Percentiles rank a stretch among this genome's conserved stretches.
Evolutionary conservation across 2,329 filamentous ascomycete species (phyloP).

Genomic region (Paecilomyces fulvus): DNA sequence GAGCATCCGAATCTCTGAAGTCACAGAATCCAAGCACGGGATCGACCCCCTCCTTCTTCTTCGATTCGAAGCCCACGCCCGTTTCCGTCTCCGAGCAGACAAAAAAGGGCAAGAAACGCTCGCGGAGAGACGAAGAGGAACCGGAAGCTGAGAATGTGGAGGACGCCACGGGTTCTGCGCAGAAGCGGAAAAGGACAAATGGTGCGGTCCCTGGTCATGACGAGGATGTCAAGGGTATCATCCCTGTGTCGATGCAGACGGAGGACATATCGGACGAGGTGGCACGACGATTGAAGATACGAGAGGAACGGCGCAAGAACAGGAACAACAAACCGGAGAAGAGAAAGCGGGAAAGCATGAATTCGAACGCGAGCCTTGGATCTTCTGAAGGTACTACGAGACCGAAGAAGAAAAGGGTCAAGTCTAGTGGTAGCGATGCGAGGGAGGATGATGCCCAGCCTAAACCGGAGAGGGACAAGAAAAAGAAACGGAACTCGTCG

Average conservation of each 20-base stretch:
- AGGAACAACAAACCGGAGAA: slow-evolving; percentile 28
- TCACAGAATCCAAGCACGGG: background rate
- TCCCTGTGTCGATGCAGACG: slow-evolving; percentile 22
- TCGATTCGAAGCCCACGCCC: slow-evolving; percentile 11
- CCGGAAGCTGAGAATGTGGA: slow-evolving; percentile 4
- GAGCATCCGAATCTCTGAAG: background rate
- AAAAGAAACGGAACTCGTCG: background rate
- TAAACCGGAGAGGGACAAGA: background rate
- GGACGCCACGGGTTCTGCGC: slow-evolving; percentile 4
- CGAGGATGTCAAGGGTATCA: slow-evolving; percentile 15
- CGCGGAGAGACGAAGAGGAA: slow-evolving; percentile 9
- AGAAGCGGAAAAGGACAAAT: slow-evolving; percentile 17
- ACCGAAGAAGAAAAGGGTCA: background rate
- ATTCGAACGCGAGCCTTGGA: background rate
- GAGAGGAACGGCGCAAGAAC: slow-evolving; percentile 30
- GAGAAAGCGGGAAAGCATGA: slow-evolving; percentile 30
- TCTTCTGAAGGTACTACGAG: background rate
- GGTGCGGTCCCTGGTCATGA: slow-evolving; percentile 11
- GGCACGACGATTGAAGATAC: slow-evolving; percentile 34
- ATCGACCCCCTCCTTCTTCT: slow-evolving; percentile 9
- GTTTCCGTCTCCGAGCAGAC: slow-evolving; percentile 5
- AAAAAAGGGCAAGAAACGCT: slow-evolving; percentile 13
- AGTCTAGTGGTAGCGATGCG: background rate
- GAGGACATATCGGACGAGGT: slow-evolving; percentile 41
- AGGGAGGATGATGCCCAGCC: background rate